Evolutionary conservation across 2,329 filamentous ascomycete genomes (phyloP).

Genomic region (Rhinocladiella mackenziei): DNA sequence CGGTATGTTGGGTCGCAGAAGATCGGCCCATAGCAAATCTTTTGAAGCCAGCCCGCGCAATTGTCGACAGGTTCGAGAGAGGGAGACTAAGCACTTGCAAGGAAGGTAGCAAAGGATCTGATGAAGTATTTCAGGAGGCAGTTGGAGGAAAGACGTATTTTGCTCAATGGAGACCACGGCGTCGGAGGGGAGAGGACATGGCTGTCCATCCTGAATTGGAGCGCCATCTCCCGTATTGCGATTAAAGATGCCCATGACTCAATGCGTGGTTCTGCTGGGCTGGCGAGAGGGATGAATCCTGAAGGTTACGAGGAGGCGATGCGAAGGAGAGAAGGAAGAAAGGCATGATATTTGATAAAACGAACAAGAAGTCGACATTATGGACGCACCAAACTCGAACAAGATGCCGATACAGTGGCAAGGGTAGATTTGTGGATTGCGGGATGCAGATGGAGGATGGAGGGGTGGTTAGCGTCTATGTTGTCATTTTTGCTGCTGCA

Average conservation of each 20-base stretch:
- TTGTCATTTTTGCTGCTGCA: no score
- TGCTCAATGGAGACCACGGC: conserved; percentile 13
- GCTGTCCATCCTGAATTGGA: background rate
- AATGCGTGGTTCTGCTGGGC: no score
- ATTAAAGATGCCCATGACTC: conserved; percentile 13
- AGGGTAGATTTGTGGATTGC: no score
- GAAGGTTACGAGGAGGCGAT: no score
- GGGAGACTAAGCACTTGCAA: conserved; percentile 58
- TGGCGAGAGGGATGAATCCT: background rate
- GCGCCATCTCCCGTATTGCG: conserved; percentile 1
- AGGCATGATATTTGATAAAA: no score
- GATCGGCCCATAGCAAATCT: conserved; percentile 67
- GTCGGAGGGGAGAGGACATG: conserved; percentile 1
- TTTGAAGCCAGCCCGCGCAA: conserved; percentile 58
- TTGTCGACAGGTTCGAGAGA: conserved; percentile 59
- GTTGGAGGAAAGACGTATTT: conserved; percentile 29
- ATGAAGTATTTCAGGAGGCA: conserved; percentile 73
- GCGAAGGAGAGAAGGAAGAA: no score
- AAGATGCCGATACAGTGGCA: no score
- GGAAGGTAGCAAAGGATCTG: conserved; percentile 65
- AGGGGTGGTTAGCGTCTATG: no score
- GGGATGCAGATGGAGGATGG: no score
- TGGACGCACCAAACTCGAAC: no score
- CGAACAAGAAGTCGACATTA: no score
- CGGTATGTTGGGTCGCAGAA: conserved; percentile 67